These are phyloP conservation scores for Lobosporangium transversale DNA, from an alignment of 192 early-diverging fungal species.

Conservation along the genomic window DNA sequence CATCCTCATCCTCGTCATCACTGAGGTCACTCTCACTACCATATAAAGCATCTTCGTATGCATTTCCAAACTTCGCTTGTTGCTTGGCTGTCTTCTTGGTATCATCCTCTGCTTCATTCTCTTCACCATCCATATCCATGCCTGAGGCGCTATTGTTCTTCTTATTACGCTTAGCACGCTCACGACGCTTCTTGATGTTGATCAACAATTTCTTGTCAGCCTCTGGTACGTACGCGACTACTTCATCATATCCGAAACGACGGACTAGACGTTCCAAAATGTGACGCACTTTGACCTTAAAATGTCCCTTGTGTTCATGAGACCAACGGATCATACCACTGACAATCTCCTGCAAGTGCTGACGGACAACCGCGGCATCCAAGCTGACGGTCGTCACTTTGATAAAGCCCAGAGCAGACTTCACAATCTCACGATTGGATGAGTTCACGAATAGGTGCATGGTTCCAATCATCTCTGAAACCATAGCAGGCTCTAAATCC, in stretches of 20 bases:
- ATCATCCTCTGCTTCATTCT: constrained; percentile 61
- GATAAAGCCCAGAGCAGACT: constrained; percentile 90
- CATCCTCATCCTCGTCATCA: constrained; percentile 75
- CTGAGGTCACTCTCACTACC: constrained; percentile 93
- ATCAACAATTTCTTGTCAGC: constrained; percentile 86
- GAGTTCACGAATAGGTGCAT: constrained; percentile 84
- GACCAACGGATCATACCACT: constrained; percentile 81
- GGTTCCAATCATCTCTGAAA: constrained; percentile 81
- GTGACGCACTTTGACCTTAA: constrained; percentile 92
- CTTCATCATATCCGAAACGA: constrained; percentile 82
- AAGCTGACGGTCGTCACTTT: constrained; percentile 90
- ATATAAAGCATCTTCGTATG: constrained; percentile 91
- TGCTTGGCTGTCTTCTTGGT: constrained; percentile 55
- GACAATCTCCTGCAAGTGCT: constrained; percentile 80
- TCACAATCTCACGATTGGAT: constrained; percentile 90
- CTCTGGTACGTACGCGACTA: constrained; percentile 85
- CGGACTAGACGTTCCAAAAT: constrained; percentile 92
- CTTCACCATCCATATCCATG: constrained; percentile 49
- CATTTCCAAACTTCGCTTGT: constrained; percentile 73
- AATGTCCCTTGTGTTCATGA: constrained; percentile 86
- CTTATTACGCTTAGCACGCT: constrained; percentile 80
- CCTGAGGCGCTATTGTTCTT: constrained; percentile 63
- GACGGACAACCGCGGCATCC: constrained; percentile 73
- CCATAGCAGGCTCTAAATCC: constrained; percentile 68
- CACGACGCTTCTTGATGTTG: constrained; percentile 93